A percentile compares a stretch with the other conserved stretches of the same genome.
These are phyloP conservation scores for Aurantiochytrium sp. DNA, from an alignment of 108 stramenopile genomes.

Conservation along the genomic window DNA sequence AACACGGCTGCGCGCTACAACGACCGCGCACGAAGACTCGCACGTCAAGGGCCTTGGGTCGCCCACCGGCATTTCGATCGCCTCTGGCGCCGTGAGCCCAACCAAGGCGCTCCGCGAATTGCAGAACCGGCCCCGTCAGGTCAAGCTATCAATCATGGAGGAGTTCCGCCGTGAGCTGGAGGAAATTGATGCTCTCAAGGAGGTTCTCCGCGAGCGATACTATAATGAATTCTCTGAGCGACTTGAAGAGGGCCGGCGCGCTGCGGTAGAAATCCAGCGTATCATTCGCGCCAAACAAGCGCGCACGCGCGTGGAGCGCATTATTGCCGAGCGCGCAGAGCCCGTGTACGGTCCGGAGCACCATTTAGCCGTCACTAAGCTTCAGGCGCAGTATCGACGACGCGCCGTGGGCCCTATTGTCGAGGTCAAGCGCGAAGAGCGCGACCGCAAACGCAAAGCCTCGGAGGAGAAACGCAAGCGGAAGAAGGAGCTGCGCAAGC, in stretches of 20 bases:
- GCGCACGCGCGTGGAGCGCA: not conserved
- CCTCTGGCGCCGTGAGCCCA: not conserved
- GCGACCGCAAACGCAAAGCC: not conserved
- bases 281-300: not conserved
- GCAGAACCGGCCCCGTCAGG: not conserved
- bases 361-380: not conserved
- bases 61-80: not conserved
- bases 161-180: conserved; percentile 10
- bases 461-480: no score
- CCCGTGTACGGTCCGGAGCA: not conserved
- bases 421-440: not conserved
- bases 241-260: not conserved
- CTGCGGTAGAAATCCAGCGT: not conserved
- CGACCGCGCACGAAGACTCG: no score
- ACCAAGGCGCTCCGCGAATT: not conserved
- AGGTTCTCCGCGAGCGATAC: not conserved
- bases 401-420: not conserved
- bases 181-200: not conserved
- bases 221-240: not conserved
- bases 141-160: conserved; percentile 9
- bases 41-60: not conserved
- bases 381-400: not conserved
- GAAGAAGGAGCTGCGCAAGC: not conserved
- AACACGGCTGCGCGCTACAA: no score
- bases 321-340: not conserved